Evolutionary conservation across 441 rosid species (phyloP).

Genomic region (Raphanus hybrid): DNA sequence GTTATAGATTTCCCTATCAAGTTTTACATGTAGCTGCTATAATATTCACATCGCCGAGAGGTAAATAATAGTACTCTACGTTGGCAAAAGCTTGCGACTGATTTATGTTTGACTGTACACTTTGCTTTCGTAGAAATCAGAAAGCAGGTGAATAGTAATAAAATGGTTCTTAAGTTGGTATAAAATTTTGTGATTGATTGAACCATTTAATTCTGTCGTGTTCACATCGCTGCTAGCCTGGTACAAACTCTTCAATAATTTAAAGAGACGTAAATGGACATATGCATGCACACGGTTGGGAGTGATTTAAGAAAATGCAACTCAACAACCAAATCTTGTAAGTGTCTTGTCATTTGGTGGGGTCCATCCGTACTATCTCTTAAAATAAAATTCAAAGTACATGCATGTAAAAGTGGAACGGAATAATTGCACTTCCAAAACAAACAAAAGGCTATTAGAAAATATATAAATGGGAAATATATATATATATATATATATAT

Average conservation of each 20-base stretch:
- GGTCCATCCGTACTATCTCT: constrained; percentile 39
- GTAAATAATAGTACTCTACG: too few species aligned
- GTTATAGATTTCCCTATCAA: too few species aligned
- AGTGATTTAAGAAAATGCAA: constrained; percentile 34
- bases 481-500: background rate
- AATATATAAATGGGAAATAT: background rate
- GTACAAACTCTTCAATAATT: constrained; percentile 2
- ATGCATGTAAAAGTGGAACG: constrained; percentile 39
- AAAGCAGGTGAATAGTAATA: background rate
- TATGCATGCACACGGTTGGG: constrained; percentile 47
- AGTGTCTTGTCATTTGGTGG: constrained; percentile 34
- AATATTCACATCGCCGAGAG: too few species aligned
- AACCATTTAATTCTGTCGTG: constrained; percentile 4
- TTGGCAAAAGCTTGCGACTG: too few species aligned
- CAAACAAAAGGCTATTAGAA: constrained; percentile 8
- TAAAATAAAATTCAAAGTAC: constrained; percentile 29
- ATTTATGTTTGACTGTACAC: background rate
- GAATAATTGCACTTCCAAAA: constrained; percentile 30
- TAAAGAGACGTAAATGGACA: constrained; percentile 27
- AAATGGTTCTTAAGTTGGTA: background rate
- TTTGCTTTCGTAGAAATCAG: background rate
- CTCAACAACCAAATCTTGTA: constrained; percentile 40
- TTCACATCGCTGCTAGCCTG: constrained; percentile 20
- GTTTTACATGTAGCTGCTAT: too few species aligned
- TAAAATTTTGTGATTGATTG: background rate